These are phyloP conservation scores for Fusarium sp. DNA, from an alignment of 2,329 filamentous ascomycete genomes.

Conservation along the genomic window DNA sequence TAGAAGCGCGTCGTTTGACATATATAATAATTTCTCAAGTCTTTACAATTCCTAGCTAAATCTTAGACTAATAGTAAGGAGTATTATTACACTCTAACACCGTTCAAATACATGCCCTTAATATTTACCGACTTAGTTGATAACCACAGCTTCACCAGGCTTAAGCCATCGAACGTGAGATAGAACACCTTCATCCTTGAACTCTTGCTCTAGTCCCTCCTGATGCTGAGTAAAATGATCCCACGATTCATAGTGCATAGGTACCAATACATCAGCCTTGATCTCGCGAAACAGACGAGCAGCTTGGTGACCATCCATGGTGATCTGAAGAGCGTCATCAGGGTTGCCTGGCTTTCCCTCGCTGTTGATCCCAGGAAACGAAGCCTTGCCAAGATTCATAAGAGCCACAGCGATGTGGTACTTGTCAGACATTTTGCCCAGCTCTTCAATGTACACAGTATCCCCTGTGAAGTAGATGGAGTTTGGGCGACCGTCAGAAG, in stretches of 20 bases:
- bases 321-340: not conserved
- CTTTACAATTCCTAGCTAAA: accelerated
- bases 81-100: not conserved
- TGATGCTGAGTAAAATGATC: slow-evolving; percentile 4
- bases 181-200: not conserved
- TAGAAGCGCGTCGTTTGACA: accelerated
- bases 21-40: not conserved
- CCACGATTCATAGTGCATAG: slow-evolving; percentile 24
- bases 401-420: slow-evolving; percentile 3
- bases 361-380: not conserved
- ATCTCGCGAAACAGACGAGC: slow-evolving; percentile 1
- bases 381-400: not conserved
- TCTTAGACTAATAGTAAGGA: not conserved
- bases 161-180: not conserved
- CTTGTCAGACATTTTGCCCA: not conserved
- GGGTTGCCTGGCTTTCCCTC: not conserved
- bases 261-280: slow-evolving; percentile 1
- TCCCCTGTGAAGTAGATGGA: not conserved
- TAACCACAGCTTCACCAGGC: not conserved
- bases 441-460: not conserved
- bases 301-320: slow-evolving; percentile 12
- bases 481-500: not conserved
- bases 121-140: not conserved
- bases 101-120: not conserved
- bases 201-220: not conserved